Percentiles rank a stretch among this genome's conserved stretches.
Evolutionary conservation across 768 basidiomycete genomes (phyloP).

Genomic region (Glaciozyma antarctica): DNA sequence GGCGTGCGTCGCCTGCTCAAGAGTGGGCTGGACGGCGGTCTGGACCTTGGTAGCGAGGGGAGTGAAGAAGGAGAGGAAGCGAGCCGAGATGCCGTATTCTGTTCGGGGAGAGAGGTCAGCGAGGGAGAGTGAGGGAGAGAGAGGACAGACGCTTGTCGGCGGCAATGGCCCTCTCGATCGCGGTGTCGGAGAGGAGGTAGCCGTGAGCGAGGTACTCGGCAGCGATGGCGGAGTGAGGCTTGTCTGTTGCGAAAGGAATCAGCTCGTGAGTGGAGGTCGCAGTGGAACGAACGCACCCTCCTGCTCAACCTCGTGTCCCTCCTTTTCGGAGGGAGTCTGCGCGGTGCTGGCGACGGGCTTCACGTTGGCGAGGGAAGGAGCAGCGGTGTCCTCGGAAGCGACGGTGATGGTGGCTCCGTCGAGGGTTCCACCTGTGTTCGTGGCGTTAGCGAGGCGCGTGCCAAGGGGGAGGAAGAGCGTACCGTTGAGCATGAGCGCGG

Average conservation of each 20-base stretch:
- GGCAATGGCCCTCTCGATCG: constrained; percentile 52
- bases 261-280: not conserved
- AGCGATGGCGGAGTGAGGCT: constrained; percentile 63
- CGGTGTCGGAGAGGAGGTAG: constrained; percentile 66
- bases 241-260: constrained; percentile 49
- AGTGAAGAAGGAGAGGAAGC: constrained; percentile 71
- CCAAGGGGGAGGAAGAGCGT: too few relatives aligned
- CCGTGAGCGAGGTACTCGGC: constrained; percentile 91
- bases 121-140: constrained; percentile 31
- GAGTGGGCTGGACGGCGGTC: constrained; percentile 41
- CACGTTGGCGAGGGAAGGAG: constrained; percentile 40
- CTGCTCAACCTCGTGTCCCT: constrained; percentile 31
- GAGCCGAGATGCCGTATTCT: constrained; percentile 76
- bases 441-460: too few relatives aligned
- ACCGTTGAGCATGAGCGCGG: constrained; percentile 62
- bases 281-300: constrained; percentile 16
- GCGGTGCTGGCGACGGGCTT: constrained; percentile 46
- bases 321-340: constrained; percentile 15
- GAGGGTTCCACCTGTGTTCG: constrained; percentile 47
- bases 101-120: constrained; percentile 30
- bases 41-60: constrained; percentile 61
- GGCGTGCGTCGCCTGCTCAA: constrained; percentile 57
- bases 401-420: constrained; percentile 63
- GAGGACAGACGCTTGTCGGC: constrained; percentile 40
- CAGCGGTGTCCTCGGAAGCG: constrained; percentile 51